phyloP scores from a whole-genome alignment of 2,329 filamentous ascomycete genomes.

The Claviceps sp. region DNA sequence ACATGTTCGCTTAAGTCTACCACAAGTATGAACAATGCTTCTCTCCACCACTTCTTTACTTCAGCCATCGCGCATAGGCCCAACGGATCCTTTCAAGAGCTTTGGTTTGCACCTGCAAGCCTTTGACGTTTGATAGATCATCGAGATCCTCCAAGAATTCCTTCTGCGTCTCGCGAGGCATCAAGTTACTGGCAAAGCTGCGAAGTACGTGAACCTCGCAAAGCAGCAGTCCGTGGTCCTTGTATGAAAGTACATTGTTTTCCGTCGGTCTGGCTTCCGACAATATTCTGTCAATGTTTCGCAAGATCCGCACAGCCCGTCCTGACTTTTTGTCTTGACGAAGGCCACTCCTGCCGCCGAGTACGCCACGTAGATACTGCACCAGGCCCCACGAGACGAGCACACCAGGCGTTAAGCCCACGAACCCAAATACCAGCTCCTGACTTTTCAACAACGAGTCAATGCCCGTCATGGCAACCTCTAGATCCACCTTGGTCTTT shows the following conservation, averaged over 20 bases:
- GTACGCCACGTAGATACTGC: slow-evolving; percentile 55
- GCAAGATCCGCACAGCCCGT: slow-evolving; percentile 61
- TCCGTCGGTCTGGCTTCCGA: slow-evolving; percentile 54
- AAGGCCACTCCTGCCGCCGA: slow-evolving; percentile 59
- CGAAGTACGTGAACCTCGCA: slow-evolving; percentile 81
- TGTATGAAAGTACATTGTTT: slow-evolving; percentile 70
- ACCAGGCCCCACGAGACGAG: slow-evolving; percentile 65
- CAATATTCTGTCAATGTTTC: slow-evolving; percentile 77
- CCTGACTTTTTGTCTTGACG: slow-evolving; percentile 51
- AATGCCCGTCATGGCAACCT: slow-evolving; percentile 91
- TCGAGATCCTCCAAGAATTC: slow-evolving; percentile 84
- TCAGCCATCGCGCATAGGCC: slow-evolving; percentile 73
- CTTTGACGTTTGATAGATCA: slow-evolving; percentile 72
- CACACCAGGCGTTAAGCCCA: slow-evolving; percentile 86
- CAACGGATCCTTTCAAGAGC: slow-evolving; percentile 77
- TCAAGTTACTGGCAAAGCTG: slow-evolving; percentile 41
- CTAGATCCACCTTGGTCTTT: slow-evolving; percentile 97
- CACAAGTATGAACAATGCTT: background rate
- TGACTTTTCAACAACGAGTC: slow-evolving; percentile 91
- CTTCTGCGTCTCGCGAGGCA: slow-evolving; percentile 62
- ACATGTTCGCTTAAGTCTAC: background rate
- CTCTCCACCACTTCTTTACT: slow-evolving; percentile 10
- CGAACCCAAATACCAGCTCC: slow-evolving; percentile 94
- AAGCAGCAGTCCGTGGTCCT: slow-evolving; percentile 79
- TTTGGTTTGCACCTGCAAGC: slow-evolving; percentile 63